A percentile compares a stretch with the other conserved stretches of the same genome.
Evolutionary conservation across 441 rosid genomes (phyloP).

Genomic region (Euphorbia schlechtendalii): DNA sequence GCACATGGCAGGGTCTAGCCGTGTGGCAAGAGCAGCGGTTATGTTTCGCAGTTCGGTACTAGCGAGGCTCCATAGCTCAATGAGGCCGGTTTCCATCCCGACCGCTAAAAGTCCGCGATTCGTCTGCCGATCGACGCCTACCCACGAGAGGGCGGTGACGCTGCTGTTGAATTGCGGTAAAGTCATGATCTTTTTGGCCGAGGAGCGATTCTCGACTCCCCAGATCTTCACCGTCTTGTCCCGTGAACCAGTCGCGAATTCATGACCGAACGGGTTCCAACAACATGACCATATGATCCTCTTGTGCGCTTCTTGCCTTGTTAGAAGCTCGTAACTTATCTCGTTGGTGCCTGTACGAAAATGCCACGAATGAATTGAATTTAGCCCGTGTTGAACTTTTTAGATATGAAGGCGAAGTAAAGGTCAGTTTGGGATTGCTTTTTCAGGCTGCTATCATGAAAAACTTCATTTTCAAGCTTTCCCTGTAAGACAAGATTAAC

Average conservation of each 20-base stretch:
- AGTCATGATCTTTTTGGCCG: constrained; percentile 43
- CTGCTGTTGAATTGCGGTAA: constrained; percentile 71
- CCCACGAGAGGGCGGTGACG: constrained; percentile 85
- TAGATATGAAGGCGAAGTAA: too few relatives aligned
- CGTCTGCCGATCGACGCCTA: constrained; percentile 45
- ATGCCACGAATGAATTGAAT: too few relatives aligned
- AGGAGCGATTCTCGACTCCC: constrained; percentile 42
- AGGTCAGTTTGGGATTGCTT: too few relatives aligned
- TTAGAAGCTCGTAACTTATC: constrained; percentile 47
- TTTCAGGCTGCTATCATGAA: too few relatives aligned
- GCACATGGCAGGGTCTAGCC: constrained; percentile 56
- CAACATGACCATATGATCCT: constrained; percentile 97
- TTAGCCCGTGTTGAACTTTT: too few relatives aligned
- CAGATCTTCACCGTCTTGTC: constrained; percentile 94
- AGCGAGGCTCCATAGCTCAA: constrained; percentile 57
- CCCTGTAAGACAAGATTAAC: too few relatives aligned
- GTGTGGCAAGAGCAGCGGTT: constrained; percentile 30
- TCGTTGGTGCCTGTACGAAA: constrained; percentile 38
- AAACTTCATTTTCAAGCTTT: too few relatives aligned
- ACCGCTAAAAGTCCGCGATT: constrained; percentile 55
- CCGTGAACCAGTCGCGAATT: constrained; percentile 90
- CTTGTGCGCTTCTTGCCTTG: constrained; percentile 82
- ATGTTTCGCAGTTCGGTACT: constrained; percentile 23
- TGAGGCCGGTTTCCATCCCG: constrained; percentile 81
- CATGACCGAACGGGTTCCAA: constrained; percentile 90